Conservation (phyloP, 2,329 filamentous ascomycete species). For the Penicillium sp. region DNA sequence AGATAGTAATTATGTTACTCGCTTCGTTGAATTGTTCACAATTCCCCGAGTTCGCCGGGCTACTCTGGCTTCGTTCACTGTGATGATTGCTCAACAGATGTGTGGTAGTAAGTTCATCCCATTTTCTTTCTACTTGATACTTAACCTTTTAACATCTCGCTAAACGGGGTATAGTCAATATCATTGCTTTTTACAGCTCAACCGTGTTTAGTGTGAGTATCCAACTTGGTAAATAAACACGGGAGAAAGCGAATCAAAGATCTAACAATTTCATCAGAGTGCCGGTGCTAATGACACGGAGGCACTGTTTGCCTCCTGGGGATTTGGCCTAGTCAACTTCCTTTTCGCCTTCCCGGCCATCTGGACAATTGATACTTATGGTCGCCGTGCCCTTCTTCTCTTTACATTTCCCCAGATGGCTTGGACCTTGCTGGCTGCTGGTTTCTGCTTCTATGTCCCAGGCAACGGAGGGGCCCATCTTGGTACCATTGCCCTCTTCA, state of each 20-base stretch:
- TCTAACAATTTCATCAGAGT: slow-evolving; percentile 31
- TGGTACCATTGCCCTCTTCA: slow-evolving; percentile 62
- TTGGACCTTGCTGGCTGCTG: slow-evolving; percentile 68
- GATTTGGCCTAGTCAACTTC: slow-evolving; percentile 69
- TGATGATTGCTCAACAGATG: slow-evolving; percentile 80
- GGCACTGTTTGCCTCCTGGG: slow-evolving; percentile 66
- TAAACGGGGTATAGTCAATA: slow-evolving; percentile 55
- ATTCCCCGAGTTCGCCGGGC: slow-evolving; percentile 60
- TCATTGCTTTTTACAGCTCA: slow-evolving; percentile 76
- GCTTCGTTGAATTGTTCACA: slow-evolving; percentile 60
- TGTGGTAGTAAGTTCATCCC: slow-evolving; percentile 52
- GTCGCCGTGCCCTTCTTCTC: slow-evolving; percentile 64
- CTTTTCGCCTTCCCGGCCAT: slow-evolving; percentile 68
- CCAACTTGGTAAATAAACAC: too few species aligned
- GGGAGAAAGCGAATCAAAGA: too few species aligned
- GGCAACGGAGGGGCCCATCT: slow-evolving; percentile 50
- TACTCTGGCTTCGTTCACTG: slow-evolving; percentile 74
- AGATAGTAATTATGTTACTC: slow-evolving; percentile 61
- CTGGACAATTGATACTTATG: slow-evolving; percentile 70
- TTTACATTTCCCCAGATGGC: slow-evolving; percentile 72
- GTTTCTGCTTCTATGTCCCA: slow-evolving; percentile 61
- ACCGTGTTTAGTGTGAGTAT: slow-evolving; percentile 50
- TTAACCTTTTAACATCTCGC: too few species aligned
- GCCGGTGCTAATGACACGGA: slow-evolving; percentile 60
- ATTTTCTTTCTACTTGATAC: not conserved